phyloP scores from a whole-genome alignment of 2,329 filamentous ascomycete species.

The Alternaria postmessia region DNA sequence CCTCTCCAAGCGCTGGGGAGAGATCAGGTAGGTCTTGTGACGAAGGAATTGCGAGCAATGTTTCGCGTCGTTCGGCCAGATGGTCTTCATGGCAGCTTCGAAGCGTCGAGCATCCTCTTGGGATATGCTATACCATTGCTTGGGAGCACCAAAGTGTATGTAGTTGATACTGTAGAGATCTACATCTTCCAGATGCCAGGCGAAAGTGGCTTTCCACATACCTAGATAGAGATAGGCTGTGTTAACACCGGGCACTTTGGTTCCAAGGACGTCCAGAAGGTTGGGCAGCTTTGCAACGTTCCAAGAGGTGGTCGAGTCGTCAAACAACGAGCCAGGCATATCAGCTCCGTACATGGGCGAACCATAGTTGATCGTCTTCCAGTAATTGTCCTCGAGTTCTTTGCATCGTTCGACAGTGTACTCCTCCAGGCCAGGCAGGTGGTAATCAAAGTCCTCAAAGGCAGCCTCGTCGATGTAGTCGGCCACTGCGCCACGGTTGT shows the following conservation, averaged over 20 bases:
- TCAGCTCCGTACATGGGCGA: constrained; percentile 95
- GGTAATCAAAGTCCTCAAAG: constrained; percentile 91
- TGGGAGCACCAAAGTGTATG: constrained; percentile 96
- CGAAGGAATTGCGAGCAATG: constrained; percentile 94
- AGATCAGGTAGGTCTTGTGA: constrained; percentile 97
- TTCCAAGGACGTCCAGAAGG: constrained; percentile 89
- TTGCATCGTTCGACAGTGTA: constrained; percentile 92
- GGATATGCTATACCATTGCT: constrained; percentile 99
- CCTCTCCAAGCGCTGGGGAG: constrained; percentile 83
- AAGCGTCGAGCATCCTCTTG: constrained; percentile 93
- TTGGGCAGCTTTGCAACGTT: constrained; percentile 96
- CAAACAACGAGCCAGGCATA: constrained; percentile 93
- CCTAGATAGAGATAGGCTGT: constrained; percentile 97
- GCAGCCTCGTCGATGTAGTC: constrained; percentile 87
- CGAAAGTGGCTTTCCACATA: constrained; percentile 99
- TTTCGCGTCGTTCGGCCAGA: constrained; percentile 95
- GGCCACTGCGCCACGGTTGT: constrained; percentile 78
- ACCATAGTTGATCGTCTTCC: constrained; percentile 96
- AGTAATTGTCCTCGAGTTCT: constrained; percentile 93
- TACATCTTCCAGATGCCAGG: constrained; percentile 98
- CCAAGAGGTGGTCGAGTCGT: constrained; percentile 84
- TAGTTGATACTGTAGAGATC: constrained; percentile 99
- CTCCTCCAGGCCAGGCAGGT: constrained; percentile 81
- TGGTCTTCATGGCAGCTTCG: constrained; percentile 91
- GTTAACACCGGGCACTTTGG: constrained; percentile 96